Evolutionary conservation across 1,284 basidiomycete genomes (phyloP).

Genomic region (Apiotrichum brassicae): DNA sequence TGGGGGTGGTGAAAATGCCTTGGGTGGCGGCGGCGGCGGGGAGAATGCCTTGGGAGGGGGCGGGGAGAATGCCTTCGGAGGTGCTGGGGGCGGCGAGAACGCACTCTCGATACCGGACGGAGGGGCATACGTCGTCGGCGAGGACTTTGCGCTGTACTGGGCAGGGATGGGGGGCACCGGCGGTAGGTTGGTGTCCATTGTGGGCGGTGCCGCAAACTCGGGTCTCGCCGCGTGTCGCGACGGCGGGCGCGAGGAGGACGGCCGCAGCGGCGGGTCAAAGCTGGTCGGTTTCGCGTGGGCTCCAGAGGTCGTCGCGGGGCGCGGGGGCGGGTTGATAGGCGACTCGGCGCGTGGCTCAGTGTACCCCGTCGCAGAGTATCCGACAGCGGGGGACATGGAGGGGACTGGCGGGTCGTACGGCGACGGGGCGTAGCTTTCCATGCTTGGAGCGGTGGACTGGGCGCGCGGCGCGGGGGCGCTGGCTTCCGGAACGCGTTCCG

Average conservation of each 20-base stretch:
- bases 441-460: neutral
- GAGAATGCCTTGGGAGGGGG: slow-evolving; percentile 1
- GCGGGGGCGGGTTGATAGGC: slow-evolving; percentile 6
- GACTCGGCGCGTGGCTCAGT: no score
- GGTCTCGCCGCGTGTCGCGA: slow-evolving; percentile 10
- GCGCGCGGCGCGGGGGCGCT: neutral
- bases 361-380: neutral
- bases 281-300: slow-evolving; percentile 15
- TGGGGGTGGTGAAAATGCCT: neutral
- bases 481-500: neutral
- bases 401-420: neutral
- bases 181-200: neutral
- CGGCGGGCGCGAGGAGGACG: slow-evolving; percentile 11
- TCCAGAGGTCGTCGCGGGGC: slow-evolving; percentile 9
- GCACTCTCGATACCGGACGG: neutral
- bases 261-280: slow-evolving; percentile 31
- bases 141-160: neutral
- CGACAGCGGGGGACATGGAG: neutral
- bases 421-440: neutral
- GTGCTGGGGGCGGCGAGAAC: no score
- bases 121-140: neutral
- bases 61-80: neutral
- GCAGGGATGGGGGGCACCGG: slow-evolving; percentile 15
- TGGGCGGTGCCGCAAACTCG: slow-evolving; percentile 9
- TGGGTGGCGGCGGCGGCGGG: neutral